Evolutionary conservation across 176 grass and related monocot species (phyloP).

Genomic region (Aegilops sharonensis): DNA sequence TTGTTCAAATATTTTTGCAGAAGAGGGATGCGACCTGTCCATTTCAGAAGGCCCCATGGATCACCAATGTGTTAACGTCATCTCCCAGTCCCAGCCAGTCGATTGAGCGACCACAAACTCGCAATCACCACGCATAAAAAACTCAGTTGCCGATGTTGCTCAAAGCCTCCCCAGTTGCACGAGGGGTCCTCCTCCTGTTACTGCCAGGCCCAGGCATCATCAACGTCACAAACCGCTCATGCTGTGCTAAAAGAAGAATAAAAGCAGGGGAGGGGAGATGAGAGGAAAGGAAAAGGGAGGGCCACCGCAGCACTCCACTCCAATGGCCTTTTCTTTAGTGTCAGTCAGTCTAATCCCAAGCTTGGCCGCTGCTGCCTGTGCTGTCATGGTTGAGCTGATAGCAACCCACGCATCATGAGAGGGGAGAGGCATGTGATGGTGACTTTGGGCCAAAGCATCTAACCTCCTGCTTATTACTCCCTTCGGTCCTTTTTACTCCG

Average conservation of each 20-base stretch:
- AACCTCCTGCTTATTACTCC: slow-evolving; percentile 24
- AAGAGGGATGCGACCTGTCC: too few relatives aligned
- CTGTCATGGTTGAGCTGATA: slow-evolving; percentile 12
- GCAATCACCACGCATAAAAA: slow-evolving; percentile 17
- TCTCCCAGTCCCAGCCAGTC: too few relatives aligned
- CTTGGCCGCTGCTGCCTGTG: background rate
- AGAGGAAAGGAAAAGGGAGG: background rate
- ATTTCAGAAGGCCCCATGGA: too few relatives aligned
- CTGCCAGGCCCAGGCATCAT: background rate
- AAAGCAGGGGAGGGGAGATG: background rate
- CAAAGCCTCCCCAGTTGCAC: background rate
- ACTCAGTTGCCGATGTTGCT: slow-evolving; percentile 24
- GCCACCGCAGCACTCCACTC: background rate
- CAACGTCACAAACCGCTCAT: slow-evolving; percentile 36
- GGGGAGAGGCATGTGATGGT: slow-evolving; percentile 40
- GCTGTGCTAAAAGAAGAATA: slow-evolving; percentile 20
- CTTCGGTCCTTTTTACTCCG: too few relatives aligned
- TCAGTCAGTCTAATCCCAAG: slow-evolving; percentile 25
- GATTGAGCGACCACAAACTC: slow-evolving; percentile 12
- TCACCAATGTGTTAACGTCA: too few relatives aligned
- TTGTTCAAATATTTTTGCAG: too few relatives aligned
- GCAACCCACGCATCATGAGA: slow-evolving; percentile 17
- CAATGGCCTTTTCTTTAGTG: slow-evolving; percentile 14
- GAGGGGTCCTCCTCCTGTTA: background rate
- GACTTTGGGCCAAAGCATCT: slow-evolving; percentile 56